A percentile compares a stretch with the other conserved stretches of the same genome.
phyloP scores from a whole-genome alignment of 1,284 basidiomycete species.

The Malassezia sympodialis region DNA sequence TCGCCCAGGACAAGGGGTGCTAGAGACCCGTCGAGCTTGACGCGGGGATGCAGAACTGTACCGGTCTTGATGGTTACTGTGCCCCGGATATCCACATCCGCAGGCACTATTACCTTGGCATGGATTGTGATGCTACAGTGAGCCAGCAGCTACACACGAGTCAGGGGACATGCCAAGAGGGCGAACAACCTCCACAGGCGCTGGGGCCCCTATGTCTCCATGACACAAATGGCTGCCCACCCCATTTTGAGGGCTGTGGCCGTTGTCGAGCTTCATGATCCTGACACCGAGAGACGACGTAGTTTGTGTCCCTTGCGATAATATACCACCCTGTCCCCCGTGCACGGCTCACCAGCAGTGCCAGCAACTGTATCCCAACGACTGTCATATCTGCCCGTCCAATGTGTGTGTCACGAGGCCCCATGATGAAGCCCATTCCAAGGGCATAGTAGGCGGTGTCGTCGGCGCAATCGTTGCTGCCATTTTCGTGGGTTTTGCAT shows the following conservation, averaged over 20 bases:
- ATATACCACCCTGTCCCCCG: constrained; percentile 9
- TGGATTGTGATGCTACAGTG: neutral
- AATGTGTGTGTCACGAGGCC: constrained; percentile 7
- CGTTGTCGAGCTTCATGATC: neutral
- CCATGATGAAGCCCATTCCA: no score
- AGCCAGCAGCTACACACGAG: neutral
- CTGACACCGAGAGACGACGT: neutral
- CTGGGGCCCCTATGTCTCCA: neutral
- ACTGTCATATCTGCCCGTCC: constrained; percentile 7
- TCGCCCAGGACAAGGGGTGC: constrained; percentile 77
- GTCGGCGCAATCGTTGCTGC: neutral
- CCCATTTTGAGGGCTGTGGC: neutral
- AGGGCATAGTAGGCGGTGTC: neutral
- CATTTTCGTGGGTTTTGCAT: neutral
- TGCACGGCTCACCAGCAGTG: constrained; percentile 2
- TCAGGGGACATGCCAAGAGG: neutral
- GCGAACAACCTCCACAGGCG: neutral
- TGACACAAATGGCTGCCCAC: neutral
- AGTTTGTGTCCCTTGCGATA: neutral
- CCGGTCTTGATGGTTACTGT: constrained; percentile 6
- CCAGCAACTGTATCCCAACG: constrained; percentile 13
- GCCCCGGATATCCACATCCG: constrained; percentile 9
- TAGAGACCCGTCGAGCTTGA: constrained; percentile 73
- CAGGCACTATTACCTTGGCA: neutral
- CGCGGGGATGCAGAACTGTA: constrained; percentile 80